Conservation (phyloP, 208 protist species). For the Blastocrithidia nonstop region DNA sequence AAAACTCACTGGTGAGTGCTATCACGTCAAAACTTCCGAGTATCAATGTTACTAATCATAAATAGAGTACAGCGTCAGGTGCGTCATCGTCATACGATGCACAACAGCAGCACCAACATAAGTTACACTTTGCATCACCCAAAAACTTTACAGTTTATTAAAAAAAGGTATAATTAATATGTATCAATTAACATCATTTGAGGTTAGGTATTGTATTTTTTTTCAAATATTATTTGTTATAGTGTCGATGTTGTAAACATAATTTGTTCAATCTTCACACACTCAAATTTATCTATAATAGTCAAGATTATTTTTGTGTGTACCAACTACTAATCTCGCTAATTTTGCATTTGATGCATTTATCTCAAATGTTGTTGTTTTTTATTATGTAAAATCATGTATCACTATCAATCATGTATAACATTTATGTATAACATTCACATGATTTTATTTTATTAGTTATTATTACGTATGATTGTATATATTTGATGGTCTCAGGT, state of each 20-base stretch:
- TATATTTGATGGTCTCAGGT: too few species aligned
- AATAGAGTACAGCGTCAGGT: too few species aligned
- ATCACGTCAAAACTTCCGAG: too few species aligned
- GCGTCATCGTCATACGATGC: too few species aligned
- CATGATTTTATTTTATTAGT: too few species aligned
- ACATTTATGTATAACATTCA: too few species aligned
- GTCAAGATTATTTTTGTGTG: background rate
- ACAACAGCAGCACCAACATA: too few species aligned
- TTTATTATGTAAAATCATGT: background rate
- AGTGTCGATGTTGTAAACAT: background rate
- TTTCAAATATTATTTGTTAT: background rate
- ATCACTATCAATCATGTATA: background rate
- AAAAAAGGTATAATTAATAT: background rate
- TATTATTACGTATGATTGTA: too few species aligned
- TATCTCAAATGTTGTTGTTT: constrained; percentile 2
- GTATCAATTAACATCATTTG: background rate
- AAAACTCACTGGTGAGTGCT: too few species aligned
- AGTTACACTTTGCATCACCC: too few species aligned
- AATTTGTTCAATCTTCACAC: background rate
- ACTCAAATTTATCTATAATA: too few species aligned
- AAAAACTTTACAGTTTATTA: background rate
- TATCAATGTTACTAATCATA: too few species aligned
- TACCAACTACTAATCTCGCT: background rate
- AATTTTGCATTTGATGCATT: constrained; percentile 1
- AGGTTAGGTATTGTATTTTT: background rate